Base-by-base conservation (phyloP, 441 rosid species). In the Hypseocharis bilobata region DNA sequence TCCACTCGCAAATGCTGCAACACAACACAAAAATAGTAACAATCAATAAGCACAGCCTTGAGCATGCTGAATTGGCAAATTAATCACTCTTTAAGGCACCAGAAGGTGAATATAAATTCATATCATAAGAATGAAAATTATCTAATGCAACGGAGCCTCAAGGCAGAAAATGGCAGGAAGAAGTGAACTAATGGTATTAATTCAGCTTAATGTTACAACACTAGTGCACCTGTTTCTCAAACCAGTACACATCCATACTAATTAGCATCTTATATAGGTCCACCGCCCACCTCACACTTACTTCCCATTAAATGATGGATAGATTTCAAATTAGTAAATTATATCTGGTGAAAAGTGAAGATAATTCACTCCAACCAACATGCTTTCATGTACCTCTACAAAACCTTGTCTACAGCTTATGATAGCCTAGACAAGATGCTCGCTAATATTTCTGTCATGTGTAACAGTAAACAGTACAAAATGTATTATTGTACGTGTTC, bases 1-100 rank as follows among this genome's bases (percentile, higher is more conserved):
- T 93, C 99, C 68, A 93, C 86, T 64, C 99, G 91, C 69, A 93
- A 82, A 89, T 93, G 99, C 99, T 93, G 83, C 74, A 78, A 51
- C 57, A 77, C 47, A 72, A 64, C 55, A 72, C 34, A 34, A 56
- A 61, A 34, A 68, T 26, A 55, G 27, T 55, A 25, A 26, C 60
- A 55, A 55, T 14, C 32, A 55, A 32, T 26, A 36, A 36, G 6
- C 6, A 6, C 42, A 55, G 13, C 60, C 19, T 26, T 25, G 7
- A 55, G 60, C 32, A 55, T 26, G 32, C 26, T 23, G 60, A 55
- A 55, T 25, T 11, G 30, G 26, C 60, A 55, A 25, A 26, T 19
- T 26, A 23, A 11, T 13, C n/a, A n/a, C 11, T 26, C 26, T 55
- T 26, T n/a, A 3, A 25, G n/a, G 2, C 25, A 55, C 19, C 32